phyloP scores from a whole-genome alignment of 192 early-diverging fungal species.

The Podochytrium sp. region DNA sequence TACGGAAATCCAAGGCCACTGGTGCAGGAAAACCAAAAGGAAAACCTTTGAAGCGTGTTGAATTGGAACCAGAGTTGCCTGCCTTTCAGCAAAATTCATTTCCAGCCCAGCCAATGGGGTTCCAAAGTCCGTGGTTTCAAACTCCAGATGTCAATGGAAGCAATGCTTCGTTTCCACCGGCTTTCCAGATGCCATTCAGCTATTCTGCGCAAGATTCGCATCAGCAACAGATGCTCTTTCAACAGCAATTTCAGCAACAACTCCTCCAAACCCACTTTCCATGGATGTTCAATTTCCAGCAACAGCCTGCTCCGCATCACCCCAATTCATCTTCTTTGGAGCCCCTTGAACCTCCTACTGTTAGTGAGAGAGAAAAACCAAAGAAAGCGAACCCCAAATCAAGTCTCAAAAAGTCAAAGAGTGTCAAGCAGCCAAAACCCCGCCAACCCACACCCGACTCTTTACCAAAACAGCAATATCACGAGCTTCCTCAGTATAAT shows the following conservation, averaged over 20 bases:
- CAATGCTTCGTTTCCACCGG: not conserved
- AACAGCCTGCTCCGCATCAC: not conserved
- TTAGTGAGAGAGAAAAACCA: not conserved
- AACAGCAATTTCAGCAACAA: slow-evolving; percentile 4
- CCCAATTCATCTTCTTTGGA: not conserved
- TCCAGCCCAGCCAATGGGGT: not conserved
- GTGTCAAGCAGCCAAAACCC: too few species aligned
- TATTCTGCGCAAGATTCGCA: not conserved
- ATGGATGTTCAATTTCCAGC: not conserved
- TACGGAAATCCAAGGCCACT: not conserved
- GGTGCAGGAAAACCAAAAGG: not conserved
- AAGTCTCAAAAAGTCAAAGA: not conserved
- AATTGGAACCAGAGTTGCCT: not conserved
- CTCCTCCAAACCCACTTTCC: slow-evolving; percentile 1
- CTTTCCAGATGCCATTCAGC: too few species aligned
- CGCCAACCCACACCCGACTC: not conserved
- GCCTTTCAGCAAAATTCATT: not conserved
- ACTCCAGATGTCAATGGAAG: not conserved
- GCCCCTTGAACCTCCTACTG: not conserved
- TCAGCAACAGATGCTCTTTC: not conserved
- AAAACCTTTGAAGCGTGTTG: slow-evolving; percentile 7
- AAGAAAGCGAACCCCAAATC: not conserved
- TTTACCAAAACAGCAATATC: not conserved
- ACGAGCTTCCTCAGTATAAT: not conserved
- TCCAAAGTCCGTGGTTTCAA: not conserved